Evolutionary conservation across 2,329 filamentous ascomycete species (phyloP), one percentile per base, ranked within the genome.

Genomic region (Ophiosphaerella herpotricha): DNA sequence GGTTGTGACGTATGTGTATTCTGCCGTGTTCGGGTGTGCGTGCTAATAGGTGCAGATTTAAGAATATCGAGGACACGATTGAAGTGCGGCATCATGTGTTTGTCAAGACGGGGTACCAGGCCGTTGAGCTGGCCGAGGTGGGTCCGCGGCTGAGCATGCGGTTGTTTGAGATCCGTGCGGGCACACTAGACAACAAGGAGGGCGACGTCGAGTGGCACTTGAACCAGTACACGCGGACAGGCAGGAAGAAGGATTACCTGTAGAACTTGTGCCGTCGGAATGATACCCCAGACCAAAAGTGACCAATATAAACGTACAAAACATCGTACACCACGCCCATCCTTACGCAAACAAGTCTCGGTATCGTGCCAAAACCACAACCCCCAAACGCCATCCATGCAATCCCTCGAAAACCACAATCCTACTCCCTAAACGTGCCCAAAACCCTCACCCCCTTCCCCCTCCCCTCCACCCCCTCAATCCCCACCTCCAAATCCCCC

Each of bases 171-270:
- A 96, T 99, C 54, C 83, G 92, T 39, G 88, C 87, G 45, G 93
- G 94, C 13, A 96, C 93, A 4, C 78, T 97, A 52, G 94, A 97
- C 70, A 96, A 92, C 67, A 95, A 95, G 74, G 90, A 95, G 60
- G 93, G 93, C 4, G 94, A 99, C 74, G 86, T 95, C 4, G 94
- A 99, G 76, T 99, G 94, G 94, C 89, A 94, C 57, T 80, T 99
- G 57, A 95, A 90, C 54, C 93, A 97, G 70, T 99, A 96, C 74
- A 99, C 93, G 7, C 82, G 94, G 61, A 97, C 93, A 12, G 87
- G 88, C 64, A 86, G 86, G 76, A 97, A 97, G 84, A 97, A 97
- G 85, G 91, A 96, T 68, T 96, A 96, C 70, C 81, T 97, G 46
- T 97, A 34, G 24, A 29, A 11, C 18, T 21, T 21, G 18, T 21